Conservation (phyloP, 2,329 filamentous ascomycete species). For the Beauveria caledonica region DNA sequence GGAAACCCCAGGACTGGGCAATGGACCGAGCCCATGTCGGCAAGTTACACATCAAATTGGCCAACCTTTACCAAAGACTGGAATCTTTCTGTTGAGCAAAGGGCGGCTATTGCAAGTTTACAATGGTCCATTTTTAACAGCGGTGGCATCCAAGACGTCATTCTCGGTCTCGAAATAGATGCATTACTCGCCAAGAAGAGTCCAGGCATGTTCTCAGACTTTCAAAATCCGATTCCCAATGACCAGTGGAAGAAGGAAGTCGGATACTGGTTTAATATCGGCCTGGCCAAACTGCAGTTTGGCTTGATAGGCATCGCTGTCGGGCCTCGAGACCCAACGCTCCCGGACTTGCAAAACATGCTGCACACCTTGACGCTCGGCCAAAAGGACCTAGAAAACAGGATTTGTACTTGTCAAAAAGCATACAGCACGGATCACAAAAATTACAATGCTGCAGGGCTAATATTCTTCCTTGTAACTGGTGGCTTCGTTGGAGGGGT, state of each 20-base stretch:
- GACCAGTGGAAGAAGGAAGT: constrained; percentile 13
- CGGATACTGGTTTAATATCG: constrained; percentile 11
- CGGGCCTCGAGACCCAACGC: constrained; percentile 7
- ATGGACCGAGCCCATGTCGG: not conserved
- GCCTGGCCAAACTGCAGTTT: constrained; percentile 12
- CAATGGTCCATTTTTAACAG: not conserved
- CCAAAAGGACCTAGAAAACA: not conserved
- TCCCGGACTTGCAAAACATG: not conserved
- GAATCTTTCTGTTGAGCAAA: not conserved
- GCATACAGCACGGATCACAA: not conserved
- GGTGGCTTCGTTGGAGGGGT: not conserved
- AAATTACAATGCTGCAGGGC: not conserved
- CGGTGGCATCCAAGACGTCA: not conserved
- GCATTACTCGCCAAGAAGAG: constrained; percentile 4
- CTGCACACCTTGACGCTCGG: not conserved
- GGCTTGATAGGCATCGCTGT: constrained; percentile 4
- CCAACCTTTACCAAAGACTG: not conserved
- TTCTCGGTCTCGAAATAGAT: not conserved
- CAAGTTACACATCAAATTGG: not conserved
- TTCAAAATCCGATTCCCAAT: constrained; percentile 9
- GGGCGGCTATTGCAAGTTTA: not conserved
- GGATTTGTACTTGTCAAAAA: not conserved
- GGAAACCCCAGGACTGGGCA: not conserved
- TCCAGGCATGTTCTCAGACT: not conserved
- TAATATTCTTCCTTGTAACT: not conserved